Evolutionary conservation across 495 filamentous ascomycete species (phyloP).

Genomic region (Penicillium canariense): DNA sequence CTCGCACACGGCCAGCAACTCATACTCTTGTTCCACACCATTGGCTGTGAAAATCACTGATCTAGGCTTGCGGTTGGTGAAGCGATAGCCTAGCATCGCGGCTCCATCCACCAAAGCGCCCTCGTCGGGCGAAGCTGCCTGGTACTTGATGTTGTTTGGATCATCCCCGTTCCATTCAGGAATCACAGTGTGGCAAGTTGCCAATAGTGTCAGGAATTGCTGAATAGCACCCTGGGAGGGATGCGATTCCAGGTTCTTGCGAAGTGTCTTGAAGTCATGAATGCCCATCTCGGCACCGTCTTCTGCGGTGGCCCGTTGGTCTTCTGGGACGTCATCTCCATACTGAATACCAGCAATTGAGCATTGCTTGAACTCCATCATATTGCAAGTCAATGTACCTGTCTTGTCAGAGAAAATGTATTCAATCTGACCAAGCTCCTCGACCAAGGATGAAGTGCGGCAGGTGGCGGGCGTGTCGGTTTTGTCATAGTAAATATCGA

Average conservation of each 20-base stretch:
- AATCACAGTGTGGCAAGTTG: constrained; percentile 97
- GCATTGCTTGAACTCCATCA: constrained; percentile 98
- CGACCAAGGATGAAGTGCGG: constrained; percentile 91
- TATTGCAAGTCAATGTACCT: constrained; percentile 96
- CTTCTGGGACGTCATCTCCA: constrained; percentile 88
- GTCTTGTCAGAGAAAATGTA: constrained; percentile 99
- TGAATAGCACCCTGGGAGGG: constrained; percentile 69
- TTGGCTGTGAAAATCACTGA: constrained; percentile 75
- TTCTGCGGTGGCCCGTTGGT: constrained; percentile 73
- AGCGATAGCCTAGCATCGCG: constrained; percentile 78
- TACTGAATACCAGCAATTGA: constrained; percentile 93
- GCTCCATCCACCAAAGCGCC: constrained; percentile 95
- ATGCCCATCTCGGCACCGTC: constrained; percentile 79
- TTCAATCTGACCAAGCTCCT: constrained; percentile 97
- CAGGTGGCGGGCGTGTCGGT: constrained; percentile 95
- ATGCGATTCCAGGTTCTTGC: constrained; percentile 71
- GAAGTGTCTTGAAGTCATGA: constrained; percentile 79
- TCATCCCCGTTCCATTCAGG: constrained; percentile 79
- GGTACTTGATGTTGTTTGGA: constrained; percentile 84
- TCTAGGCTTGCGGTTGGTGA: constrained; percentile 84
- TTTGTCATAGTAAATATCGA: constrained; percentile 97
- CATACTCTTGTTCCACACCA: constrained; percentile 75
- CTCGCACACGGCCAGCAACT: constrained; percentile 92
- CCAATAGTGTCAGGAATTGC: constrained; percentile 82
- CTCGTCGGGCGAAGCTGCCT: constrained; percentile 96